Percentiles rank a stretch among this genome's conserved stretches.
Evolutionary conservation across 306 rosid genomes (phyloP).

Genomic region (Potentilla sterilis): DNA sequence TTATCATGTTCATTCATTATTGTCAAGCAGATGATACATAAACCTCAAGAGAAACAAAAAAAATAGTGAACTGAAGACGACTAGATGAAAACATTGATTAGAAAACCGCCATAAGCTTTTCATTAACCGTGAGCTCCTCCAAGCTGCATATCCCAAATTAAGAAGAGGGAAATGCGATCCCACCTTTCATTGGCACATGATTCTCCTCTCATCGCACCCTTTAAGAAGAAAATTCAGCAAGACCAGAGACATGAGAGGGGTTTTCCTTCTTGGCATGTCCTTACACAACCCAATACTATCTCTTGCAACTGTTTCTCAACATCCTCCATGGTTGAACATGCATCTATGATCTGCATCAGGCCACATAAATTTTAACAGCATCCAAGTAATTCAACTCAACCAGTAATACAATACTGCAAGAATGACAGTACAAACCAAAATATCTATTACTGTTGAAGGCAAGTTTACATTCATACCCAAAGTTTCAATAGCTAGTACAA

Average conservation of each 20-base stretch:
- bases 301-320: conserved; percentile 72
- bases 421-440: neutral
- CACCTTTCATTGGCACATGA: too few relatives aligned
- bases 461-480: neutral
- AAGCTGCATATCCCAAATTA: too few relatives aligned
- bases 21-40: too few relatives aligned
- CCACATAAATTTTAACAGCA: neutral
- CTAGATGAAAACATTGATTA: too few relatives aligned
- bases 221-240: conserved; percentile 7
- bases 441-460: neutral
- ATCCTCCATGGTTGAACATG: conserved; percentile 64
- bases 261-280: conserved; percentile 54
- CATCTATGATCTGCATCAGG: conserved; percentile 66
- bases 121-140: too few relatives aligned
- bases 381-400: neutral
- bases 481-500: neutral
- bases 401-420: neutral
- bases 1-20: too few relatives aligned
- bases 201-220: too few relatives aligned
- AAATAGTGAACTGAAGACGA: too few relatives aligned
- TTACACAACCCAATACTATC: conserved; percentile 47
- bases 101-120: too few relatives aligned
- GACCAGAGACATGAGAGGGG: conserved; percentile 66
- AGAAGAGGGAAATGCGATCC: too few relatives aligned
- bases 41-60: too few relatives aligned